Evolutionary conservation across 228 moss, liverwort and hornwort species (phyloP).

Genomic region (Sphagnum magellanicum): DNA sequence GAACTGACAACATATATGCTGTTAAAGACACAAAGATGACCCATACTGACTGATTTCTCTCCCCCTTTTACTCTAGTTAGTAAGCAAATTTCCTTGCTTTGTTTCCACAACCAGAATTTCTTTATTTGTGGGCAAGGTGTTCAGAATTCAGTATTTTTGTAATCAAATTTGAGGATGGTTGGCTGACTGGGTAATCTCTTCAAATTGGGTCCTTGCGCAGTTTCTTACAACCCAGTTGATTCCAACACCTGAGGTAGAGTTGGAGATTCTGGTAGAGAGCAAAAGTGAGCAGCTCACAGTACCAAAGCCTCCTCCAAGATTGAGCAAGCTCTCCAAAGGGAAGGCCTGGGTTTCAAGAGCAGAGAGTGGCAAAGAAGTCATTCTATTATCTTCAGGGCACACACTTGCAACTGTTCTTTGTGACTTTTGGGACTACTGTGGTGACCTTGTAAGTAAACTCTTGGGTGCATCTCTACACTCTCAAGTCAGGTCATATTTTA

Average conservation of each 20-base stretch:
- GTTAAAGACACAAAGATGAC: too few relatives aligned
- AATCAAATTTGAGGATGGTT: background rate
- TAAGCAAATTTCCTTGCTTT: too few relatives aligned
- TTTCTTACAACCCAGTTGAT: slow-evolving; percentile 38
- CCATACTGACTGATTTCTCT: too few relatives aligned
- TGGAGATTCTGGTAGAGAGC: slow-evolving; percentile 56
- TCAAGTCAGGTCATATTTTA: background rate
- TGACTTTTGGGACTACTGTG: slow-evolving; percentile 51
- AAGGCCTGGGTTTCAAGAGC: slow-evolving; percentile 53
- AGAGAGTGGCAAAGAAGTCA: slow-evolving; percentile 56
- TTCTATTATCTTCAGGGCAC: slow-evolving; percentile 36
- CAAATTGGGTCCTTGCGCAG: slow-evolving; percentile 5
- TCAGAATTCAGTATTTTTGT: too few relatives aligned
- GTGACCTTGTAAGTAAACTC: slow-evolving; percentile 36
- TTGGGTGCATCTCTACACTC: background rate
- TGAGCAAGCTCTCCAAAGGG: slow-evolving; percentile 55
- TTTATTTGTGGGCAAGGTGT: too few relatives aligned
- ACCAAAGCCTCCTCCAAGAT: slow-evolving; percentile 45
- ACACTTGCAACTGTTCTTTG: slow-evolving; percentile 35
- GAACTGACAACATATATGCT: too few relatives aligned
- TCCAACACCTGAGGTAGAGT: slow-evolving; percentile 33
- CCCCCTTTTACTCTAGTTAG: too few relatives aligned
- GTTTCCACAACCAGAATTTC: too few relatives aligned
- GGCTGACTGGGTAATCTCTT: slow-evolving; percentile 4
- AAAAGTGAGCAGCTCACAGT: slow-evolving; percentile 44